These are phyloP conservation scores for Globisporangium okanoganense DNA, from an alignment of 352 stramenopile genomes.

Conservation along the genomic window DNA sequence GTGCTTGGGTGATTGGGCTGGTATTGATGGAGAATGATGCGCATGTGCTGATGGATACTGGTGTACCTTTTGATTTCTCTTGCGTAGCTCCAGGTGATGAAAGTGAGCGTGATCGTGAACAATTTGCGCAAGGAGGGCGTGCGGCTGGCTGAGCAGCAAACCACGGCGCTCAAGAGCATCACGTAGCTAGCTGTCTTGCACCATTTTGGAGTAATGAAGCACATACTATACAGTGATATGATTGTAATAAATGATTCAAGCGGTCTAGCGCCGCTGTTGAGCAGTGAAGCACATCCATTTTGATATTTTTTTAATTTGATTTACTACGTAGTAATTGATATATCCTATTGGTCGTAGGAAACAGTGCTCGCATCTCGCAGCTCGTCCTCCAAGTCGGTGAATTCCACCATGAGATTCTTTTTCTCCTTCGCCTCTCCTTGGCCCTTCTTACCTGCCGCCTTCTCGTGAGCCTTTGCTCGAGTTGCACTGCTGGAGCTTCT, in stretches of 20 bases:
- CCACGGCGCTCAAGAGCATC: constrained; percentile 62
- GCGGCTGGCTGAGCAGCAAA: constrained; percentile 69
- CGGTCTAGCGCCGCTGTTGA: no score
- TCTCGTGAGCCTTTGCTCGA: background rate
- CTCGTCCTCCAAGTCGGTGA: background rate
- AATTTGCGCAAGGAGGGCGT: constrained; percentile 68
- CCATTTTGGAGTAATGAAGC: no score
- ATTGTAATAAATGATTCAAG: no score
- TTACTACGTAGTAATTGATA: no score
- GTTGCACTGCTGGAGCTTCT: background rate
- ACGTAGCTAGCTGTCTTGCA: constrained; percentile 9
- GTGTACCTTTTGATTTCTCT: background rate
- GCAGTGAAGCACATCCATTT: no score
- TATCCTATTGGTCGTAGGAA: background rate
- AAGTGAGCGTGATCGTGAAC: constrained; percentile 55
- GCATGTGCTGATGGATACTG: background rate
- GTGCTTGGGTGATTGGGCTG: background rate
- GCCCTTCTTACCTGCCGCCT: background rate
- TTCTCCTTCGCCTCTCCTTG: background rate
- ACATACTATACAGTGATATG: no score
- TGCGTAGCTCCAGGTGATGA: constrained; percentile 67
- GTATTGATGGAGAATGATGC: background rate
- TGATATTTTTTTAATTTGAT: no score
- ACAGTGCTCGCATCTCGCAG: background rate
- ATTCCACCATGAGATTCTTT: background rate